These are phyloP conservation scores for Thermothielavioides terrestris DNA, from an alignment of 495 filamentous ascomycete species.

Conservation along the genomic window DNA sequence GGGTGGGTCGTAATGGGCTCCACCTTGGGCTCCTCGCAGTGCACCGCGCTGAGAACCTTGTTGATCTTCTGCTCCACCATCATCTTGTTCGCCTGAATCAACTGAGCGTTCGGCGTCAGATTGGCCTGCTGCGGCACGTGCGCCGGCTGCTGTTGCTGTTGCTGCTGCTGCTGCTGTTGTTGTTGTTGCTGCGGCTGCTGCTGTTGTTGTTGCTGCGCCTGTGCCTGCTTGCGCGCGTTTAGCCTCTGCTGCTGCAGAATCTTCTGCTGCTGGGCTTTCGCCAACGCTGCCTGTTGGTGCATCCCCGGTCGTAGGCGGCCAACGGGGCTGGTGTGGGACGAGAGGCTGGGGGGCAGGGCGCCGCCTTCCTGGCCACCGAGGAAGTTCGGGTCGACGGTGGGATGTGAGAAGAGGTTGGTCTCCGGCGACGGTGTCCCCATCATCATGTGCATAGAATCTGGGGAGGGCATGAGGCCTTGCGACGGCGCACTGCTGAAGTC, in stretches of 20 bases:
- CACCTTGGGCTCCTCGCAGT: conserved; percentile 48
- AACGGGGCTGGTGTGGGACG: conserved; percentile 43
- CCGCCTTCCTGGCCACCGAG: conserved; percentile 49
- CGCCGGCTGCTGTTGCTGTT: conserved; percentile 59
- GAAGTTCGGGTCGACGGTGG: conserved; percentile 59
- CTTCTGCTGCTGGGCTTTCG: too few relatives aligned
- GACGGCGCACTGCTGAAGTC: conserved; percentile 51
- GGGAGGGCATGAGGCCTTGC: too few relatives aligned
- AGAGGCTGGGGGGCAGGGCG: conserved; percentile 25
- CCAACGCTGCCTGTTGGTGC: conserved; percentile 83
- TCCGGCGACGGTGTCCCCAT: conserved; percentile 40
- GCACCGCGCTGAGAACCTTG: conserved; percentile 75
- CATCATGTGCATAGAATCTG: too few relatives aligned
- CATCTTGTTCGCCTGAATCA: conserved; percentile 49
- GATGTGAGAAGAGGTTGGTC: conserved; percentile 47
- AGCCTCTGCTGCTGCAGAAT: conserved; percentile 46
- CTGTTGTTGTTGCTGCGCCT: conserved; percentile 48
- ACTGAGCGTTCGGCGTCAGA: conserved; percentile 31
- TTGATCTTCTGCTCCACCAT: conserved; percentile 79
- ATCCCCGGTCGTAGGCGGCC: conserved; percentile 79
- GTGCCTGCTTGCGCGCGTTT: conserved; percentile 53
- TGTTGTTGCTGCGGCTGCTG: conserved; percentile 44
- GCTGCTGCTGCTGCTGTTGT: conserved; percentile 57
- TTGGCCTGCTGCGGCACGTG: conserved; percentile 35
- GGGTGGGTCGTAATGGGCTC: conserved; percentile 30